Evolutionary conservation across 208 protist species (phyloP), one percentile per base, ranked within the genome.

Genomic region (Blastocrithidia nonstop): DNA sequence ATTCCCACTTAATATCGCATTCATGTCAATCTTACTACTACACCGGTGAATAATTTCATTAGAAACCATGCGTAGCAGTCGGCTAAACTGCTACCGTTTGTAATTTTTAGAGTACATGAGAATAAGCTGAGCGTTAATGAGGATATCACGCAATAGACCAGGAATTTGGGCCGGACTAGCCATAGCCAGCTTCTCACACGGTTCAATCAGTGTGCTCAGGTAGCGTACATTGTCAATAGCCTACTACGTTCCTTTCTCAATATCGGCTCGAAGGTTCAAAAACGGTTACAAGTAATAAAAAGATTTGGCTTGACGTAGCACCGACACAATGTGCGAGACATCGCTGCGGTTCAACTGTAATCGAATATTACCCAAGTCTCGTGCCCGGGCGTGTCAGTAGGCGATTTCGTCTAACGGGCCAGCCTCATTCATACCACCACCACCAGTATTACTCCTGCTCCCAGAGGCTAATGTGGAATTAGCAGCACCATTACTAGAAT

Each of bases 1-100:
- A 42, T 97, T 80, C 25, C 93, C 95, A 39, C 79, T 61, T 21
- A 98, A 93, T 56, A 98, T 96, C 13, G 96, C 86, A 1, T 69
- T 50, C 11, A 98, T 66, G 60, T 93, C 78, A 46, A 98, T 97
- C 50, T 79, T 61, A 28, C 59, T 71, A 51, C 86, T 80, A 66
- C 96, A 98, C 29, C 93, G 90, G 22, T 61, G 63, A 60, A 98
- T 98, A 51, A 98, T 95, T 62, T 97, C 92, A 66, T 94, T 96
- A 6, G 84, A 96, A 11, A 98, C 84, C 70, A 97, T 91, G 17
- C 81, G 69, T 33, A 97, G 73, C 19, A 97, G 69, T 0, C 86
- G 78, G 23, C 74, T 80, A 29, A 97, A 80, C 19, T 83, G 74
- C 46, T 98, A 92, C 52, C 94, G 94, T 60, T 95, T 93, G 79